Base-by-base conservation (phyloP, 2,329 filamentous ascomycete genomes). In the Sclerotinia borealis region DNA sequence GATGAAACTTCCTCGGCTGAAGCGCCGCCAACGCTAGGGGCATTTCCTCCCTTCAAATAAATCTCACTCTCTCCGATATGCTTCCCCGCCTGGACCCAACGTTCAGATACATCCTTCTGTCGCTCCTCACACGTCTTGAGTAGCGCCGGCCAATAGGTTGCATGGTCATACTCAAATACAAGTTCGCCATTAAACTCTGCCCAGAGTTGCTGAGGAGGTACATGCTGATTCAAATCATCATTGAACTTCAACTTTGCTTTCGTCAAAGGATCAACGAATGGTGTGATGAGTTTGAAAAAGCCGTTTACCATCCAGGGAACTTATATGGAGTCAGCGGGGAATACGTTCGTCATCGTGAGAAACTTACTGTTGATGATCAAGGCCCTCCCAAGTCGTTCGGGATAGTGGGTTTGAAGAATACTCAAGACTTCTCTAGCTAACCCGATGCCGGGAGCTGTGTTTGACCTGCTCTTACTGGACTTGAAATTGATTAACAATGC, bases 201-300 rank as follows among this genome's bases (percentile, higher is more conserved):
- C 87, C 92, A 90, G 60, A 99, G 84, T 75, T 98, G 93, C 71
- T 88, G 82, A 9, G 86, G 77, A 6, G 92, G 92, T 25, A 99
- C 89, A 75, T 92, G 92, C 69, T 90, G 81, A 69, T 83, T 83
- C 80, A 96, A 87, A 74, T 96, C 90, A 76, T 96, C 92, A 80
- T 98, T 97, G 83, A 96, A 97, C 79, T 95, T 96, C 79, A 99
- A 87, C 81, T 99, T 99, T 73, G 95, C 87, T 64, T 90, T 87
- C 11, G 95, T 99, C 71, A 93, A 80, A 9, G 95, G 95, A 77
- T 99, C 95, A 78, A 99, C 96, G 78, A 99, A 97, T 45, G 93
- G 92, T 5, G 87, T 92, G 77, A 99, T 93, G 71, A 97, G 80
- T 78, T 96, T 97, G 83, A 98, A 96, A 83, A 99, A 99, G 58